Base-by-base conservation (phyloP, 495 filamentous ascomycete genomes). In the Penicillium egyptiacum region DNA sequence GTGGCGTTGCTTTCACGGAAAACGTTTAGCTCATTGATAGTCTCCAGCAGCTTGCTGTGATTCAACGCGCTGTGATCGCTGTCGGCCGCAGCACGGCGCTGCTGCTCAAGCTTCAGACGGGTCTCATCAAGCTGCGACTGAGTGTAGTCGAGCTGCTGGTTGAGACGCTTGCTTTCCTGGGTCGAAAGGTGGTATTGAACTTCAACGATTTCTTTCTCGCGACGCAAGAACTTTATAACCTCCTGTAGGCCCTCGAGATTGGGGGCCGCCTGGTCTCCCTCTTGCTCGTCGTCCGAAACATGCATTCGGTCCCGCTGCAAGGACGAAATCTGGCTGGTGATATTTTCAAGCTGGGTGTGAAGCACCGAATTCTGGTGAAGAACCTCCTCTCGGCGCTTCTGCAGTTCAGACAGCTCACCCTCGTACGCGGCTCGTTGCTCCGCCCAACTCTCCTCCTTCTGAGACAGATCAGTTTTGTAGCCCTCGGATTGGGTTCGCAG, bases 121-220 rank as follows among this genome's bases (percentile, higher is more conserved):
- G 86, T 82, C 58, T 96, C 90, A 60, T 99, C 93, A 4, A 97
- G 85, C 65, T 96, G 88, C 20, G 83, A 82, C 59, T 90, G 90
- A 14, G 87, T 79, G 73, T 96, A 89, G 50, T 96, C 88, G 19
- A 97, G 79, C 61, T 98, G 91, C 54, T 97, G 91, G 58, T 92
- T 88, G 5, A 96, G 73, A 26, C 95, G 83, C 70, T 91, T 95
- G 50, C 82, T 79, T 66, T 97, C 94, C 65, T 96, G 89, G 0
- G 86, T 75, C 46, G 90, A 90, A 31, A 96, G 80, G 59, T 97
- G 91, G 57, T 90, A 90, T 65, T 98, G 92, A 7, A 96, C 90
- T 56, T 98, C 92, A 4, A 97, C 85, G 62, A 99, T 98, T 64
- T 98, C 92, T 75, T 97, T 98, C 75, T 98, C 95, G 43, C 89